Percentiles rank a stretch among this genome's conserved stretches.
Evolutionary conservation across 2,329 filamentous ascomycete species (phyloP).

Genomic region (Raffaelea deltoideospora): DNA sequence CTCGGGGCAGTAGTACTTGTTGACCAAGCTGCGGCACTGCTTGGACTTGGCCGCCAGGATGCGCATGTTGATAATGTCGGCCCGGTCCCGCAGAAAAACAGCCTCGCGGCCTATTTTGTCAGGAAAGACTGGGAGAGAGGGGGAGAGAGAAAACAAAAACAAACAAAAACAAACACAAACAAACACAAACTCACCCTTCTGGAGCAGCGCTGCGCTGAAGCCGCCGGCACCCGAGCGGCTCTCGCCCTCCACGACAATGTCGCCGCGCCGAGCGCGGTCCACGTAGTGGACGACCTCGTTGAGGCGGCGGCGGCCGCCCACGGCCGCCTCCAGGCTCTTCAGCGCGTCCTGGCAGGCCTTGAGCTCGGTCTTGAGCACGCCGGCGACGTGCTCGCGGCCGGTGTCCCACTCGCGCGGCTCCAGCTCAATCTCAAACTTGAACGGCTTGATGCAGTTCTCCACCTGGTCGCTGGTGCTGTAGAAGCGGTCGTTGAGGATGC

Average conservation of each 20-base stretch:
- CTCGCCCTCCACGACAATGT: slow-evolving; percentile 72
- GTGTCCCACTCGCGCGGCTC: slow-evolving; percentile 79
- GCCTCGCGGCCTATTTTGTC: slow-evolving; percentile 64
- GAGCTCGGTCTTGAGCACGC: slow-evolving; percentile 75
- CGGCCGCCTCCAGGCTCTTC: slow-evolving; percentile 56
- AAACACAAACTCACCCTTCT: slow-evolving; percentile 46
- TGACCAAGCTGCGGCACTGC: slow-evolving; percentile 67
- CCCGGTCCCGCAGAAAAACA: slow-evolving; percentile 81
- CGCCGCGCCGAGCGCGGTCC: slow-evolving; percentile 75
- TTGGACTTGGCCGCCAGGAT: slow-evolving; percentile 77
- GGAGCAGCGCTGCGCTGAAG: slow-evolving; percentile 76
- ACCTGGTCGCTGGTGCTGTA: slow-evolving; percentile 97
- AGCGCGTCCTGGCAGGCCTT: slow-evolving; percentile 68
- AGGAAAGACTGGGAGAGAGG: background rate
- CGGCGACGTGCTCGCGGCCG: slow-evolving; percentile 68
- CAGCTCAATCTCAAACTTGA: slow-evolving; percentile 95
- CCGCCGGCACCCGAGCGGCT: slow-evolving; percentile 76
- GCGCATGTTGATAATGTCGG: slow-evolving; percentile 81
- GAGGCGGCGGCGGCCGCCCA: slow-evolving; percentile 73
- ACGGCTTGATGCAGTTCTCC: slow-evolving; percentile 97
- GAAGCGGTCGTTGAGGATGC: slow-evolving; percentile 83
- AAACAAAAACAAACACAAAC: slow-evolving; percentile 6
- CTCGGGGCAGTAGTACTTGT: slow-evolving; percentile 95
- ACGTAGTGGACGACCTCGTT: slow-evolving; percentile 84
- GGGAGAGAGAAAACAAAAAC: background rate